Conservation (phyloP, 2,329 filamentous ascomycete genomes). For the Endoconidiophora laricicola region DNA sequence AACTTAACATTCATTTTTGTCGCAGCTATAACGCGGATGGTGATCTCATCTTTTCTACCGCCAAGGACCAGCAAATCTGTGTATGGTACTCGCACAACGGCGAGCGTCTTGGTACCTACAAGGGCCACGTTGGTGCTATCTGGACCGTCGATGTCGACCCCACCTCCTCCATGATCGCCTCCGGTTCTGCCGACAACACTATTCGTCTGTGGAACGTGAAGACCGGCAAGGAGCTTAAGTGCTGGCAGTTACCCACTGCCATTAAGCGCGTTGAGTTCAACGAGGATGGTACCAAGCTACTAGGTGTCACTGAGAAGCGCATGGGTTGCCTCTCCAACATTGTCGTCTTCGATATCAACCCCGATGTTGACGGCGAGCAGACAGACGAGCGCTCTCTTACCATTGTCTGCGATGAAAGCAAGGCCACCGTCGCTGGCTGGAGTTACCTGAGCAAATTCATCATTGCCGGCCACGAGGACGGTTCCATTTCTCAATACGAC, state of each 20-base stretch:
- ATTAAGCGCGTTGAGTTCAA: constrained; percentile 98
- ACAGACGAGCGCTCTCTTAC: constrained; percentile 64
- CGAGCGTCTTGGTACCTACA: constrained; percentile 91
- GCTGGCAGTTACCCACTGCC: constrained; percentile 92
- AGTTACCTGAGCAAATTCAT: constrained; percentile 91
- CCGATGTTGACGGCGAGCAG: constrained; percentile 70
- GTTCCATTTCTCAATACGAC: constrained; percentile 80
- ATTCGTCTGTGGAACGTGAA: constrained; percentile 94
- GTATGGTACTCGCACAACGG: constrained; percentile 96
- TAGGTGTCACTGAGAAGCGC: constrained; percentile 96
- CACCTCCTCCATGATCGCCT: constrained; percentile 78
- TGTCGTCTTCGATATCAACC: constrained; percentile 76
- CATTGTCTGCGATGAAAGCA: constrained; percentile 89
- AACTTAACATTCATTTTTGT: constrained; percentile 13
- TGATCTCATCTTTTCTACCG: constrained; percentile 87
- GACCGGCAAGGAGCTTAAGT: constrained; percentile 83
- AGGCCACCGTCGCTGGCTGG: constrained; percentile 94
- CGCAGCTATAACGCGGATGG: constrained; percentile 78
- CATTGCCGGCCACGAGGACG: constrained; percentile 93
- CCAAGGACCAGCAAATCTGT: constrained; percentile 94
- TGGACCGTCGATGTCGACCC: constrained; percentile 98
- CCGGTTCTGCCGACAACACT: constrained; percentile 94
- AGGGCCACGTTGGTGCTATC: constrained; percentile 91
- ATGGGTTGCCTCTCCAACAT: constrained; percentile 94
- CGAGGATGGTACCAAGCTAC: constrained; percentile 74